Conservation (phyloP, 495 filamentous ascomycete genomes). For the Annulohypoxylon nitens region DNA sequence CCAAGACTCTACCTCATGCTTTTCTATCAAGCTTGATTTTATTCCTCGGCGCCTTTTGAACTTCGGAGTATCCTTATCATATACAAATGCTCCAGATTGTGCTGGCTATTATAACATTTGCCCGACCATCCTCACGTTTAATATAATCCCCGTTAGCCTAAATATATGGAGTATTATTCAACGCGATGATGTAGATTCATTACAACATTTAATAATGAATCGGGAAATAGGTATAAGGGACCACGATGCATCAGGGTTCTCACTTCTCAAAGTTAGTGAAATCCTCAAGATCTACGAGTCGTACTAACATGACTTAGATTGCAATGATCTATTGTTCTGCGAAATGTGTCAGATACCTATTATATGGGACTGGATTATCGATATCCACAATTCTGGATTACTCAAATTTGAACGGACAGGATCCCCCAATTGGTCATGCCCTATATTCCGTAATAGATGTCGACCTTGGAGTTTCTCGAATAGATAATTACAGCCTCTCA, state of each 20-base stretch:
- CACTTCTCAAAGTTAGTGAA: background rate
- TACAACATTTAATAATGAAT: constrained; percentile 2
- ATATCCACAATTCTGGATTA: background rate
- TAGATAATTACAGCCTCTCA: too few relatives aligned
- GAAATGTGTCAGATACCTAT: background rate
- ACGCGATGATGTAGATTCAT: background rate
- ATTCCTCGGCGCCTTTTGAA: background rate
- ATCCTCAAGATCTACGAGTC: background rate
- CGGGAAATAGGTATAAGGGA: constrained; percentile 2
- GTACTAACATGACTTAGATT: background rate
- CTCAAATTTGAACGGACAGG: background rate
- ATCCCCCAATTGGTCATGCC: too few relatives aligned
- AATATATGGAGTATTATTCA: too few relatives aligned
- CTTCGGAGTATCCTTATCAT: background rate
- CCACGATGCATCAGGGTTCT: background rate
- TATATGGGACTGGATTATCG: background rate
- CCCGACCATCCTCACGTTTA: background rate
- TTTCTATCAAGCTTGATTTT: background rate
- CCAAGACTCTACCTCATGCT: background rate
- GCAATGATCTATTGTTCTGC: background rate
- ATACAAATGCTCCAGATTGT: constrained; percentile 5
- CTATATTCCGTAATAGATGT: too few relatives aligned
- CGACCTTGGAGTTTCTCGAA: too few relatives aligned
- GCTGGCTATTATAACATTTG: constrained; percentile 16
- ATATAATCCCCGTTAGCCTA: background rate